Conservation (phyloP, 208 protist genomes). For the Trypanosoma grayi region DNA sequence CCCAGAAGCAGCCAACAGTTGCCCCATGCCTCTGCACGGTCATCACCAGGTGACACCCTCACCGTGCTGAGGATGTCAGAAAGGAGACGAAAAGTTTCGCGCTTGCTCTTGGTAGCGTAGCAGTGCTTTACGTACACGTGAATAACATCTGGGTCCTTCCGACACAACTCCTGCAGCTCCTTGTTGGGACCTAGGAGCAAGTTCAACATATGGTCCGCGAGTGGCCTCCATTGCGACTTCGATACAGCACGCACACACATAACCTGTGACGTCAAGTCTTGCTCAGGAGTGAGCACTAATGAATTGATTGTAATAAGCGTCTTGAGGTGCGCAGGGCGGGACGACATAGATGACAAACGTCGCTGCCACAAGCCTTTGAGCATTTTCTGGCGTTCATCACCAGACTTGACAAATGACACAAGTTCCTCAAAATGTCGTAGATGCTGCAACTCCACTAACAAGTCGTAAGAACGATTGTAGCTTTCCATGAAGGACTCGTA, state of each 20-base stretch:
- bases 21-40: conserved; percentile 67
- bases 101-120: conserved; percentile 55
- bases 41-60: conserved; percentile 34
- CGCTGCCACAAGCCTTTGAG: conserved; percentile 86
- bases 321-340: conserved; percentile 91
- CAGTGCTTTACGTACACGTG: conserved; percentile 84
- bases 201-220: conserved; percentile 69
- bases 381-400: conserved; percentile 50
- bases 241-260: conserved; percentile 93
- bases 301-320: conserved; percentile 95
- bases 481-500: conserved; percentile 83
- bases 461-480: conserved; percentile 91
- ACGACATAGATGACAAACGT: conserved; percentile 84
- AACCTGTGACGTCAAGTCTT: conserved; percentile 95
- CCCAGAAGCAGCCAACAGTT: conserved; percentile 82
- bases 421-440: conserved; percentile 99
- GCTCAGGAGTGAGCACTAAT: conserved; percentile 90
- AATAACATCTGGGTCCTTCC: conserved; percentile 79
- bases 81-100: conserved; percentile 64
- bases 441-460: conserved; percentile 96
- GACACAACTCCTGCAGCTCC: conserved; percentile 40
- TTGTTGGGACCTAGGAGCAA: conserved; percentile 41
- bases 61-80: conserved; percentile 60
- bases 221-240: conserved; percentile 72
- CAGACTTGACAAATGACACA: conserved; percentile 90